Base-by-base conservation (phyloP, 352 stramenopile species). In the Pilasporangium apinafurcum region DNA sequence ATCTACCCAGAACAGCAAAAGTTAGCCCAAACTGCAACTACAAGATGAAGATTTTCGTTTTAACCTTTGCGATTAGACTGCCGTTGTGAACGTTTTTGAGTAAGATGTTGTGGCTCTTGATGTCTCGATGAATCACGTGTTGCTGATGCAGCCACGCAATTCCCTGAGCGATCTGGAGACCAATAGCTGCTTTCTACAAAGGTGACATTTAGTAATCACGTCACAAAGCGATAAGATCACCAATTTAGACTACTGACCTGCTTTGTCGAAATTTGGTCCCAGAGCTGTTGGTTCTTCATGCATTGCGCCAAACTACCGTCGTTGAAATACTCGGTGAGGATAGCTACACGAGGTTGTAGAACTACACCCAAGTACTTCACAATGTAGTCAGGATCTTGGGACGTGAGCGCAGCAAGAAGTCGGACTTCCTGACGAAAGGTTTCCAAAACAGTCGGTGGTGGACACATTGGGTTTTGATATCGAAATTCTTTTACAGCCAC, bases 31-130 rank as follows among this genome's bases (percentile, higher is more conserved):
- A 10, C n/a, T 35, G 18, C 22, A 22, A 47, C 25, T 18, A 20
- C n/a, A 6, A 32, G 37, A n/a, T 10, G 17, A 29, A n/a, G 7
- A 3, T 14, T 18, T 21, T 21, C 41, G 18, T 10, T 39, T 31
- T n/a, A 8, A 74, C 63, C 50, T 70, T 74, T 29, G 38, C 43
- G 10, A 53, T 44, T 49, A 35, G 35, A 5, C 8, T 14, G 5
- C 30, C 27, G 4, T 25, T 30, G 14, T 46, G 16, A 13, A 41
- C 39, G 25, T 20, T 36, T 37, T 30, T 44, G 27, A 73, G 24
- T 18, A 77, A 48, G 32, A 77, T 65, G 37, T 77, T 77, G 37
- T 71, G 55, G 8, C 44, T 52, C 48, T 77, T 77, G 33, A 77
- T 53, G 36, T 77, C 62, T 5, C 65, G 65, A 44, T 77, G 65